Evolutionary conservation across 1,284 basidiomycete genomes (phyloP).

Genomic region (Sporisorium scitamineum): DNA sequence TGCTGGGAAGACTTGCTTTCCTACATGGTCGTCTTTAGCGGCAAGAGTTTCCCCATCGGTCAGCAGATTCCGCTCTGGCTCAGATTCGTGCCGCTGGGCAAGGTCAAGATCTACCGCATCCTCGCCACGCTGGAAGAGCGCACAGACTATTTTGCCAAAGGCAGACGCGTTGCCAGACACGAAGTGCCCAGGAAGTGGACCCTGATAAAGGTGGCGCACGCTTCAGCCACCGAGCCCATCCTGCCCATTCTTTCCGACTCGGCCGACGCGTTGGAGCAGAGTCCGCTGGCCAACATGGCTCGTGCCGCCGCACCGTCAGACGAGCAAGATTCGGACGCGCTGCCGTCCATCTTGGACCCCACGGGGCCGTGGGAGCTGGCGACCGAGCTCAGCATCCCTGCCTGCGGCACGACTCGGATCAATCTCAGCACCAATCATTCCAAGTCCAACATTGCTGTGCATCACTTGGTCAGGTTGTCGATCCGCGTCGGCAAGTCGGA

Average conservation of each 20-base stretch:
- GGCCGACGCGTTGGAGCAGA: slow-evolving; percentile 69
- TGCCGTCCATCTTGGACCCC: slow-evolving; percentile 71
- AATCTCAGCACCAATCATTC: slow-evolving; percentile 86
- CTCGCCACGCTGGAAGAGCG: slow-evolving; percentile 81
- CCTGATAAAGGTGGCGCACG: slow-evolving; percentile 76
- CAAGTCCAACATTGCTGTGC: slow-evolving; percentile 81
- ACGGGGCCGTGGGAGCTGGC: slow-evolving; percentile 75
- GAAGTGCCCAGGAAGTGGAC: slow-evolving; percentile 79
- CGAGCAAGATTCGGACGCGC: slow-evolving; percentile 48
- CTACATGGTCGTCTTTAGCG: slow-evolving; percentile 81
- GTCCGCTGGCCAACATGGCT: slow-evolving; percentile 70
- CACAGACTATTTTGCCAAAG: slow-evolving; percentile 72
- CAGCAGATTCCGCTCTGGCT: slow-evolving; percentile 84
- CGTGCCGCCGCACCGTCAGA: slow-evolving; percentile 52
- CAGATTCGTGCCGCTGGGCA: slow-evolving; percentile 83
- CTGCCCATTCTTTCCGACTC: slow-evolving; percentile 77
- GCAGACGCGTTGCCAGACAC: slow-evolving; percentile 77
- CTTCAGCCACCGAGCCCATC: slow-evolving; percentile 74
- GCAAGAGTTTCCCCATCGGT: slow-evolving; percentile 77
- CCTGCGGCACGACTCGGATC: slow-evolving; percentile 71
- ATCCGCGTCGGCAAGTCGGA: slow-evolving; percentile 80
- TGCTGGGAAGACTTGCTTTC: slow-evolving; percentile 93
- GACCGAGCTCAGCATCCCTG: slow-evolving; percentile 55
- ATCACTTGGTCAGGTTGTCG: slow-evolving; percentile 84
- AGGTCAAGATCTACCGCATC: slow-evolving; percentile 84